Evolutionary conservation across 148 eudicot genomes (phyloP).

Genomic region (Amaranthus cruentus): DNA sequence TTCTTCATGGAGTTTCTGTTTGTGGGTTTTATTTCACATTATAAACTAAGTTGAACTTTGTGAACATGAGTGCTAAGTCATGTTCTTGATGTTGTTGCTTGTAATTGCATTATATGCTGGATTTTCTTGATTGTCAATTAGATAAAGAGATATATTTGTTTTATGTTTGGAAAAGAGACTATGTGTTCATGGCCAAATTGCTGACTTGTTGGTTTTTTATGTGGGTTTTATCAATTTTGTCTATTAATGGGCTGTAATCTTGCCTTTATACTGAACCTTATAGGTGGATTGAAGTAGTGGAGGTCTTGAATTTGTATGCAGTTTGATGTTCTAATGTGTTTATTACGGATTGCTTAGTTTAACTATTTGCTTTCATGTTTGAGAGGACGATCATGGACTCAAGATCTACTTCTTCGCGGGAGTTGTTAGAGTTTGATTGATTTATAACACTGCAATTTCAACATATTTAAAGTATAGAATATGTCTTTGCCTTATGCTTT

Average conservation of each 20-base stretch:
- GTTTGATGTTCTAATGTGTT: not conserved
- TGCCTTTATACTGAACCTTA: not conserved
- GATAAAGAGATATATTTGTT: not conserved
- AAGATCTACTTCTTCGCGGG: not conserved
- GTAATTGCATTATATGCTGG: not conserved
- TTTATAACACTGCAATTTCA: not conserved
- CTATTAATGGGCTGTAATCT: not conserved
- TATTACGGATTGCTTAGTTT: not conserved
- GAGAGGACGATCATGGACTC: not conserved
- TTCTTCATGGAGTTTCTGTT: not conserved
- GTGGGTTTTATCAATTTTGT: not conserved
- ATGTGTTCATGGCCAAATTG: not conserved
- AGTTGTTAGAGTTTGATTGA: not conserved
- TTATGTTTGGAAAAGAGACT: not conserved
- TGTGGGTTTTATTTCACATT: slow-evolving; percentile 13
- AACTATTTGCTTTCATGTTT: not conserved
- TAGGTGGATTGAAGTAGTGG: not conserved
- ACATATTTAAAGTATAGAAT: not conserved
- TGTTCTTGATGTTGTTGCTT: not conserved
- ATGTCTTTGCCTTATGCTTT: not conserved
- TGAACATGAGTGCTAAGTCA: not conserved
- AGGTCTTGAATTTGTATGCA: not conserved
- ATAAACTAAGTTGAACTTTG: slow-evolving; percentile 6
- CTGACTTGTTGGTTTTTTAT: not conserved
- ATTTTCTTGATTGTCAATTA: not conserved